Percentiles rank a stretch among this genome's conserved stretches.
Evolutionary conservation across 2,329 filamentous ascomycete genomes (phyloP).

Genomic region (Anthostomella pinea): DNA sequence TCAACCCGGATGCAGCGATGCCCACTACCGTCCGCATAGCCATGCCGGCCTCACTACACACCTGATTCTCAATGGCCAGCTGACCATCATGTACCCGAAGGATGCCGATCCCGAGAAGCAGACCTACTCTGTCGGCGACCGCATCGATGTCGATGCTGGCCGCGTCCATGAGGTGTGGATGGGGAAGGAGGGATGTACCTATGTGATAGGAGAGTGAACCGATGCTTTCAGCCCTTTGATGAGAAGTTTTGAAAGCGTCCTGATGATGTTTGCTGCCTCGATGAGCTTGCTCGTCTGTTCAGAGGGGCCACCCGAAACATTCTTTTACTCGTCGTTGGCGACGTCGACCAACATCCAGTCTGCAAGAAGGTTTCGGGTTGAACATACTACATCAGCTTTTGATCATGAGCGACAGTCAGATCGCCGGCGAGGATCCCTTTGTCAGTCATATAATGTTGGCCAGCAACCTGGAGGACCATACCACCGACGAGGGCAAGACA

Average conservation of each 20-base stretch:
- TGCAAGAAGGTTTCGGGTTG: no score
- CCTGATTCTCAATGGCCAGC: constrained; percentile 60
- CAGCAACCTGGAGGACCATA: no score
- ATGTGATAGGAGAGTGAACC: constrained; percentile 58
- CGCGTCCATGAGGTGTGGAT: constrained; percentile 69
- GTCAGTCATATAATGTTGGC: no score
- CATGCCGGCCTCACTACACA: constrained; percentile 66
- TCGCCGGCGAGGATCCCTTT: no score
- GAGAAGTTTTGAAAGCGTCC: not conserved
- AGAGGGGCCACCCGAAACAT: no score
- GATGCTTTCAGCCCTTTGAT: not conserved
- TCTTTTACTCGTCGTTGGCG: not conserved
- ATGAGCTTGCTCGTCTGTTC: no score
- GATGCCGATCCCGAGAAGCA: constrained; percentile 54
- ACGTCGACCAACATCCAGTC: no score
- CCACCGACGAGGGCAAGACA: no score
- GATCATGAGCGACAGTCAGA: no score
- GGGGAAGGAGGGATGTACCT: constrained; percentile 63
- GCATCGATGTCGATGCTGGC: constrained; percentile 64
- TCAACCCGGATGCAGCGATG: constrained; percentile 47
- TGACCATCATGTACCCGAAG: constrained; percentile 66
- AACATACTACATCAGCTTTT: no score
- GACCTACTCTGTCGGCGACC: constrained; percentile 57
- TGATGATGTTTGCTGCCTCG: not conserved
- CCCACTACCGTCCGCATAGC: constrained; percentile 65